Conservation (phyloP, 768 basidiomycete species). For the Saitozyma sp. region DNA sequence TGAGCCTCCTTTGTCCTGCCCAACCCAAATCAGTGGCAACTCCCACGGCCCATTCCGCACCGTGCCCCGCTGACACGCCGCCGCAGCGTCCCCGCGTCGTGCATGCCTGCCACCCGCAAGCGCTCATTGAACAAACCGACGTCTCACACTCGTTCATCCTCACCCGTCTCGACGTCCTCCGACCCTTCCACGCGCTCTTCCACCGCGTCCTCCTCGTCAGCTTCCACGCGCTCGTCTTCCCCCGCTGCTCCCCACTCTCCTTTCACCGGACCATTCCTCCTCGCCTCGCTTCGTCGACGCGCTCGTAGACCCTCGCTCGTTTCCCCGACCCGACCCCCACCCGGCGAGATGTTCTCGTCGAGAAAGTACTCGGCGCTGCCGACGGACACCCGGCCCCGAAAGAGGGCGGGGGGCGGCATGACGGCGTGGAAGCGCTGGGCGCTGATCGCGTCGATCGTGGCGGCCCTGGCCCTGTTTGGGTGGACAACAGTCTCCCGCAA, state of each 20-base stretch:
- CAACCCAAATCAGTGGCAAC: no score
- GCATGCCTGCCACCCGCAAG: no score
- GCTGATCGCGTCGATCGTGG: conserved; percentile 34
- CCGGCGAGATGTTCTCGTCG: conserved; percentile 42
- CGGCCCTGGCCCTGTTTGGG: conserved; percentile 31
- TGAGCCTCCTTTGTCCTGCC: no score
- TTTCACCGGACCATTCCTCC: conserved; percentile 1
- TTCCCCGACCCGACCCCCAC: conserved; percentile 10
- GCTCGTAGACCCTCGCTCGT: conserved; percentile 3
- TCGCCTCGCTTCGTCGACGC: conserved; percentile 4
- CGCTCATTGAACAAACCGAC: background rate
- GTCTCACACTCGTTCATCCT: conserved; percentile 6
- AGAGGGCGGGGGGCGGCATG: conserved; percentile 39
- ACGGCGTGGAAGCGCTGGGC: conserved; percentile 45
- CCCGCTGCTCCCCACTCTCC: conserved; percentile 2
- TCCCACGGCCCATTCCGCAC: no score
- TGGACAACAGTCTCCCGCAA: conserved; percentile 15
- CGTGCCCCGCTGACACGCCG: no score
- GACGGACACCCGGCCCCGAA: conserved; percentile 24
- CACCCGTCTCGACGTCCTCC: background rate
- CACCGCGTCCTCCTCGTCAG: background rate
- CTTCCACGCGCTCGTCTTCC: conserved; percentile 1
- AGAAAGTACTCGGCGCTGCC: conserved; percentile 48
- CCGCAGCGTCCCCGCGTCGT: no score
- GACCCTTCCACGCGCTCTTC: background rate